phyloP scores from a whole-genome alignment of 352 stramenopile species.

The Phytophthora litchii region DNA sequence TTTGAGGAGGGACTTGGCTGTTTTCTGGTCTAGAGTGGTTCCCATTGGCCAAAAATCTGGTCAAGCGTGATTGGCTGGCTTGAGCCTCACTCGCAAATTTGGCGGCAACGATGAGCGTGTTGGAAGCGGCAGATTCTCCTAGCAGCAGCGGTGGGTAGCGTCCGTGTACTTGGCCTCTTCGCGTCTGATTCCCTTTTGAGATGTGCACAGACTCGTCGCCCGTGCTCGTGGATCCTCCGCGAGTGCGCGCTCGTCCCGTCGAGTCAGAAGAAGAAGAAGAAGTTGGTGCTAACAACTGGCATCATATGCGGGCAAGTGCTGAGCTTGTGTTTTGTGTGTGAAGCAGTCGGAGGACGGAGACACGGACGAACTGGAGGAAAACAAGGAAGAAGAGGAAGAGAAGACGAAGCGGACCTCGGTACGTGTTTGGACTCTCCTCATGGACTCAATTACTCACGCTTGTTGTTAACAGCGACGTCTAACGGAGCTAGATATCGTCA shows the following conservation, averaged over 20 bases:
- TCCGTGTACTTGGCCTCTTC: background rate
- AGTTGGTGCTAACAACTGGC: background rate
- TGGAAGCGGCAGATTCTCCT: constrained; percentile 30
- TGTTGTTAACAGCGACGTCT: constrained; percentile 28
- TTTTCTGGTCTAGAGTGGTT: too few species aligned
- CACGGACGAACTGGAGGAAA: constrained; percentile 30
- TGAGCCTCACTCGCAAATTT: too few species aligned
- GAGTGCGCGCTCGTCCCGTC: constrained; percentile 12
- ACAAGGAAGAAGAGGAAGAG: constrained; percentile 25
- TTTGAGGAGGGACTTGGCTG: too few species aligned
- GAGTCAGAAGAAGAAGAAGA: constrained; percentile 28
- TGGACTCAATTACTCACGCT: background rate
- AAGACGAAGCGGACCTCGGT: constrained; percentile 22
- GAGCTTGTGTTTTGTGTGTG: constrained; percentile 4
- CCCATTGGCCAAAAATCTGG: too few species aligned
- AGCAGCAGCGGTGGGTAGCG: constrained; percentile 30
- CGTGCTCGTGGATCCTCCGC: constrained; percentile 21
- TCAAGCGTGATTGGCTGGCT: too few species aligned
- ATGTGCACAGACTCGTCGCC: constrained; percentile 31
- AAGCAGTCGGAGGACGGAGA: constrained; percentile 30
- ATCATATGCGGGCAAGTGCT: too few species aligned
- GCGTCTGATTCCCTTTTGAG: constrained; percentile 3
- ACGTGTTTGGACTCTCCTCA: background rate
- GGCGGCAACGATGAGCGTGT: constrained; percentile 25
- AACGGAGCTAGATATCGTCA: constrained; percentile 15